Evolutionary conservation across 2,329 filamentous ascomycete species (phyloP).

Genomic region (Neopestalotiopsis rosae): DNA sequence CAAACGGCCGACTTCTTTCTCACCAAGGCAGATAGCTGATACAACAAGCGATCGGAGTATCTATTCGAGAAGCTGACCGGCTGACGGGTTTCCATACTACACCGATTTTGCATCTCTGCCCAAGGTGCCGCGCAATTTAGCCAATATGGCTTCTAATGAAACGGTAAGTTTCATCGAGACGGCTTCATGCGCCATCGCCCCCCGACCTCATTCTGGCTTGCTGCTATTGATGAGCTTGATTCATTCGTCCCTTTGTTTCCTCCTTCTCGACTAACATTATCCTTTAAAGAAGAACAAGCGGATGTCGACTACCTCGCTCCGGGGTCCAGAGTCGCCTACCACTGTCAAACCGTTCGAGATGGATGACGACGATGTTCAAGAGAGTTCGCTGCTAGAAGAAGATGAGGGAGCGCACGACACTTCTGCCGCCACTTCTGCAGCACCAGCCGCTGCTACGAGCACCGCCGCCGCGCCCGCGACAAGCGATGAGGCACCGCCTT

Average conservation of each 20-base stretch:
- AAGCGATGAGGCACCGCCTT: slow-evolving; percentile 58
- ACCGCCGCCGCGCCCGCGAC: slow-evolving; percentile 42
- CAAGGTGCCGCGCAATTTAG: slow-evolving; percentile 1
- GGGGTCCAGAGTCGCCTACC: slow-evolving; percentile 67
- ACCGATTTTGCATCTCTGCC: neutral
- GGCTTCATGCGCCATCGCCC: neutral
- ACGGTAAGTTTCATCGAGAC: slow-evolving; percentile 16
- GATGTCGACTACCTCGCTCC: slow-evolving; percentile 36
- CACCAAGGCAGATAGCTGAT: neutral
- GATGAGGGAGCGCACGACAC: slow-evolving; percentile 43
- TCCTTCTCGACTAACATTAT: neutral
- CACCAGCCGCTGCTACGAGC: slow-evolving; percentile 39
- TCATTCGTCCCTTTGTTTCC: neutral
- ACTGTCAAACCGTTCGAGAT: slow-evolving; percentile 69
- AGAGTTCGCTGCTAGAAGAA: slow-evolving; percentile 55
- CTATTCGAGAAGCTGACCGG: neutral
- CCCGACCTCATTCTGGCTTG: neutral
- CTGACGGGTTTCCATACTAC: neutral
- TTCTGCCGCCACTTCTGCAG: slow-evolving; percentile 29
- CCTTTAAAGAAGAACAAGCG: slow-evolving; percentile 47
- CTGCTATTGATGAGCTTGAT: neutral
- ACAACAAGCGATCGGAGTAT: neutral
- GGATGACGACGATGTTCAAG: slow-evolving; percentile 74
- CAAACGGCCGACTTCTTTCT: neutral
- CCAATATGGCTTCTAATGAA: slow-evolving; percentile 18